Base-by-base conservation (phyloP, 2,329 filamentous ascomycete genomes). In the Penicillium polonicum region DNA sequence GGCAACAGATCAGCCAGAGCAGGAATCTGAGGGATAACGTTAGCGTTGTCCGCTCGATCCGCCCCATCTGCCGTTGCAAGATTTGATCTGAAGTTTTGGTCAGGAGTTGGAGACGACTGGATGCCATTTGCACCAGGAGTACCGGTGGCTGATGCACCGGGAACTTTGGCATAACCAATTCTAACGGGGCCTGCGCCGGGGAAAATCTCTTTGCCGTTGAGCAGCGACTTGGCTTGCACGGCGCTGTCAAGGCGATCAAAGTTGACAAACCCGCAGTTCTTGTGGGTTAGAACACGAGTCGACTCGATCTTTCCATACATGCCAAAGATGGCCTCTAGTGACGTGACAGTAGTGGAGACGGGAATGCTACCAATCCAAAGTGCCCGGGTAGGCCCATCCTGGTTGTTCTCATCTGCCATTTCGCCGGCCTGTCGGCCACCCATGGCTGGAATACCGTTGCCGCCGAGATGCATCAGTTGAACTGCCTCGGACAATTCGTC, bases 251-350 rank as follows among this genome's bases (percentile, higher is more conserved):
- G 79, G 58, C 86, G 88, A 76, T 97, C 92, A 70, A 96, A 99
- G 76, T 99, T 99, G 72, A 99, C 93, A 68, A 99, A 99, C 3
- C 93, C 94, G 72, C 94, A 99, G 76, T 96, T 97, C 82, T 99
- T 99, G 80, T 99, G 92, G 0, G 94, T 97, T 60, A 99, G 82
- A 5, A 99, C 94, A 63, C 94, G 85, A 29, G 91, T 93, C 4
- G 93, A 97, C 64, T 94, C 83, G 62, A 99, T 96, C 3, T 89
- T 84, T 10, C 94, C 94, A 65, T 94, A 96, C n/a, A 88, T 84
- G 74, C 91, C 90, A 79, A 99, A 99, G 78, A 97, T 96, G 64
- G 95, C 92, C 57, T 91, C 91, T 60, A 99, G 79, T 0, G 94
- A 97, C 1, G 93, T 96, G 12, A 94, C 92, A 0, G 94, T 99